Conservation (phyloP, 805 yeast genomes). For the Candida nanaspora region DNA sequence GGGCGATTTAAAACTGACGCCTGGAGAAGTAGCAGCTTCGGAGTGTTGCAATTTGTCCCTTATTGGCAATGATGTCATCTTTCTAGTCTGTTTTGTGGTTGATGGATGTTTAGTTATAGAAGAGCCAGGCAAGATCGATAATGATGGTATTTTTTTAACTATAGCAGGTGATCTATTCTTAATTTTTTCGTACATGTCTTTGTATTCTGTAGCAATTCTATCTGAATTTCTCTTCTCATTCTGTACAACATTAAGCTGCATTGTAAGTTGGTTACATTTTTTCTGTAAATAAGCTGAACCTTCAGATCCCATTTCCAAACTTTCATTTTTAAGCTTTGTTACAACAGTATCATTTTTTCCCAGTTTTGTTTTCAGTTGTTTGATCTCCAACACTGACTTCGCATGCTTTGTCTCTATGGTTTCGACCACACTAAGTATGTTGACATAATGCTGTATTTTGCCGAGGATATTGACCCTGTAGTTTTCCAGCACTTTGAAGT, state of each 20-base stretch:
- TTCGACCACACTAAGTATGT: background rate
- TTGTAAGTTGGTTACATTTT: constrained; percentile 9
- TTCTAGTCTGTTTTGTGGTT: constrained; percentile 1
- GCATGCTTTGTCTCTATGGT: background rate
- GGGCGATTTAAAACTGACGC: too few species aligned
- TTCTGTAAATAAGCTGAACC: constrained; percentile 2
- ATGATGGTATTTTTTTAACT: background rate
- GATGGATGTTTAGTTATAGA: too few species aligned
- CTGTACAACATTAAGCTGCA: constrained; percentile 7
- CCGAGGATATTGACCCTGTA: background rate
- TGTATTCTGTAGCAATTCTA: constrained; percentile 6
- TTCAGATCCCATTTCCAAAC: too few species aligned
- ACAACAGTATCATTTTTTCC: too few species aligned
- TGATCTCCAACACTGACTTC: background rate
- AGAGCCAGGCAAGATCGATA: constrained; percentile 19
- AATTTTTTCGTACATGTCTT: constrained; percentile 1
- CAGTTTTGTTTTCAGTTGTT: background rate
- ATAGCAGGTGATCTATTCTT: background rate
- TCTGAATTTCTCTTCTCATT: constrained; percentile 9
- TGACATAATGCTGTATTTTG: background rate
- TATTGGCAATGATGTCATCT: background rate
- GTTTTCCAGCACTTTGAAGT: background rate
- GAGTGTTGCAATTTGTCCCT: too few species aligned
- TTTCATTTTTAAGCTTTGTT: too few species aligned
- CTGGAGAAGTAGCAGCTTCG: too few species aligned